Conservation (phyloP, 495 filamentous ascomycete genomes). For the Jackrogersella minutella region DNA sequence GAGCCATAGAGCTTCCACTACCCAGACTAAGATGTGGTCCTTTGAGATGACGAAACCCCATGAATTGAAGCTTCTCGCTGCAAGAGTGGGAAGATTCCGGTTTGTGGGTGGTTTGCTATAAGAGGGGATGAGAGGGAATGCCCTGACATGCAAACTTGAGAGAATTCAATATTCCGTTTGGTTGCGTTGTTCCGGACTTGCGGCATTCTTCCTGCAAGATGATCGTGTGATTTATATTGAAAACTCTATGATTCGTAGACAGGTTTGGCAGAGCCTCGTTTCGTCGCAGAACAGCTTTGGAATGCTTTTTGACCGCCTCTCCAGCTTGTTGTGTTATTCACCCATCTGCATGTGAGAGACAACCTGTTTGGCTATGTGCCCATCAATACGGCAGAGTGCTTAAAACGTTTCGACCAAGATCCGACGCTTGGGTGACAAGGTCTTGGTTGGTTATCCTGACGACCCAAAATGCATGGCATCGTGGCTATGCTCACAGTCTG, state of each 20-base stretch:
- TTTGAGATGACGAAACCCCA: not conserved
- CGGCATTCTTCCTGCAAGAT: conserved; percentile 41
- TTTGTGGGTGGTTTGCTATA: conserved; percentile 1
- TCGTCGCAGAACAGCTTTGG: conserved; percentile 18
- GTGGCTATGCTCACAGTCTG: conserved; percentile 42
- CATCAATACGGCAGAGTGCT: conserved; percentile 20
- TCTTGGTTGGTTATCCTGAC: conserved; percentile 31
- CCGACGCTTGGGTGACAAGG: conserved; percentile 28
- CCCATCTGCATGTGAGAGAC: conserved; percentile 29
- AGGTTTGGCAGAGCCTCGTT: conserved; percentile 29
- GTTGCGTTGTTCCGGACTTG: conserved; percentile 33
- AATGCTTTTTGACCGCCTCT: conserved; percentile 33
- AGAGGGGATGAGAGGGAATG: not conserved
- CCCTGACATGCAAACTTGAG: conserved; percentile 12
- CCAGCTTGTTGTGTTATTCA: conserved; percentile 15
- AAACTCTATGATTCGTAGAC: conserved; percentile 30
- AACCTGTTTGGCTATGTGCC: conserved; percentile 23
- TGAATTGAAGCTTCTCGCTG: not conserved
- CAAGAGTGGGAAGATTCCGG: conserved; percentile 24
- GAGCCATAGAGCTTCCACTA: too few species aligned
- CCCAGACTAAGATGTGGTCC: not conserved
- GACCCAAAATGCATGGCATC: conserved; percentile 38
- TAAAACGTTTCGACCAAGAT: conserved; percentile 37
- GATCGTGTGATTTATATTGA: conserved; percentile 37
- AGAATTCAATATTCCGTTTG: conserved; percentile 28